A percentile compares a stretch with the other conserved stretches of the same genome.
Conservation (phyloP, 331 rosid genomes). For the Ulmus americana region DNA sequence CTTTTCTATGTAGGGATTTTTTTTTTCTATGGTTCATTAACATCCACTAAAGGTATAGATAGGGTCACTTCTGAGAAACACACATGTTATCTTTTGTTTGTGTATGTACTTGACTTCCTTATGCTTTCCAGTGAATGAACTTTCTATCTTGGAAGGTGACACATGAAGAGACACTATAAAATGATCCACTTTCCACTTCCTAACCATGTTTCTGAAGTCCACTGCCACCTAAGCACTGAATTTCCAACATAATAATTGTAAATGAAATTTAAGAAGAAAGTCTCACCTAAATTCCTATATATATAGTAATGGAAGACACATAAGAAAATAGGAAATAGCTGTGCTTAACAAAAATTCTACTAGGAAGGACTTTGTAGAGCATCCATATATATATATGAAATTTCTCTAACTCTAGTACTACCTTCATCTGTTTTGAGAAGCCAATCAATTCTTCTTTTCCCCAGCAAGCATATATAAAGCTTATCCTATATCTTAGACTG, state of each 20-base stretch:
- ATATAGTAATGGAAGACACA: not conserved
- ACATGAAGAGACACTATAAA: constrained; percentile 30
- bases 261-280: not conserved
- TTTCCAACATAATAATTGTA: not conserved
- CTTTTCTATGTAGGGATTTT: not conserved
- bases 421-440: not conserved
- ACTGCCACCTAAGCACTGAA: not conserved
- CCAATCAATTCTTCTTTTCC: not conserved
- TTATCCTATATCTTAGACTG: not conserved
- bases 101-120: constrained; percentile 10
- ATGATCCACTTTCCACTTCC: constrained; percentile 25
- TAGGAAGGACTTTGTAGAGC: too few relatives aligned
- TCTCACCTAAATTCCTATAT: not conserved
- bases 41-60: constrained; percentile 7
- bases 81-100: not conserved
- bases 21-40: not conserved
- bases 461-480: not conserved
- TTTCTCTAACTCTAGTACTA: not conserved
- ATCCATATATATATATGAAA: too few relatives aligned
- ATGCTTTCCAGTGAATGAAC: not conserved
- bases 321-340: not conserved
- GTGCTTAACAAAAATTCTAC: not conserved
- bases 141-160: constrained; percentile 26
- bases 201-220: constrained; percentile 22
- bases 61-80: constrained; percentile 12